Percentiles rank a stretch among this genome's conserved stretches.
phyloP scores from a whole-genome alignment of 2,329 filamentous ascomycete genomes.

The Remersonia thermophila region DNA sequence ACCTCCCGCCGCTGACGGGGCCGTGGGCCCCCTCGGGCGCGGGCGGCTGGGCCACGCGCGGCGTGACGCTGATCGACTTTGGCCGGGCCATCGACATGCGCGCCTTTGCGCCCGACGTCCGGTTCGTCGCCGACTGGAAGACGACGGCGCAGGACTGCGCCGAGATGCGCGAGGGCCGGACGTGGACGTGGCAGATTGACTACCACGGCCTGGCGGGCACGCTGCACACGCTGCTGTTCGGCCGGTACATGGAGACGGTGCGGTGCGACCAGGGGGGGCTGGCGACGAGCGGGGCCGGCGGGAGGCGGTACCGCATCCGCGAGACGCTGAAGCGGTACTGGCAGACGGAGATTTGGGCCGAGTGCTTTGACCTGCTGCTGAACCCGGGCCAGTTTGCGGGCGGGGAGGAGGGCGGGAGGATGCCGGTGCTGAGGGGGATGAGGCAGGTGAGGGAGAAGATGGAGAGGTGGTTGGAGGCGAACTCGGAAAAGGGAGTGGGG shows the following conservation, averaged over 20 bases:
- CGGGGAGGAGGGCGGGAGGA: constrained; percentile 48
- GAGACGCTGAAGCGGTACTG: constrained; percentile 89
- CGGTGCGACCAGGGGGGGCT: constrained; percentile 42
- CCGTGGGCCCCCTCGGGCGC: constrained; percentile 63
- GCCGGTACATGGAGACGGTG: constrained; percentile 82
- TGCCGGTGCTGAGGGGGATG: constrained; percentile 67
- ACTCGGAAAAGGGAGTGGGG: constrained; percentile 68
- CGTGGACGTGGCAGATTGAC: constrained; percentile 97
- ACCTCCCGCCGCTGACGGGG: constrained; percentile 32
- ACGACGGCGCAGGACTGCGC: constrained; percentile 77
- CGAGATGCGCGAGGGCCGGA: constrained; percentile 85
- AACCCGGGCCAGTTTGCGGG: constrained; percentile 63
- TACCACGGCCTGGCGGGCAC: constrained; percentile 86
- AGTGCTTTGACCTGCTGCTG: constrained; percentile 72
- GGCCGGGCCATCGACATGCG: constrained; percentile 90
- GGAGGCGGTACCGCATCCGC: constrained; percentile 63
- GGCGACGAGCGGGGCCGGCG: constrained; percentile 31
- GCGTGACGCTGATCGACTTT: constrained; percentile 84
- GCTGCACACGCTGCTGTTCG: constrained; percentile 80
- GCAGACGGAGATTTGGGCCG: constrained; percentile 83
- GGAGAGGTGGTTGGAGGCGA: constrained; percentile 70
- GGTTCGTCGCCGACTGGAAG: constrained; percentile 94
- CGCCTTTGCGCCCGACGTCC: constrained; percentile 61
- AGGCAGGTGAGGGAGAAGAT: constrained; percentile 58
- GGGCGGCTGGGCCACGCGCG: constrained; percentile 68